Evolutionary conservation across 768 basidiomycete genomes (phyloP).

Genomic region (Amanita polypyramis): DNA sequence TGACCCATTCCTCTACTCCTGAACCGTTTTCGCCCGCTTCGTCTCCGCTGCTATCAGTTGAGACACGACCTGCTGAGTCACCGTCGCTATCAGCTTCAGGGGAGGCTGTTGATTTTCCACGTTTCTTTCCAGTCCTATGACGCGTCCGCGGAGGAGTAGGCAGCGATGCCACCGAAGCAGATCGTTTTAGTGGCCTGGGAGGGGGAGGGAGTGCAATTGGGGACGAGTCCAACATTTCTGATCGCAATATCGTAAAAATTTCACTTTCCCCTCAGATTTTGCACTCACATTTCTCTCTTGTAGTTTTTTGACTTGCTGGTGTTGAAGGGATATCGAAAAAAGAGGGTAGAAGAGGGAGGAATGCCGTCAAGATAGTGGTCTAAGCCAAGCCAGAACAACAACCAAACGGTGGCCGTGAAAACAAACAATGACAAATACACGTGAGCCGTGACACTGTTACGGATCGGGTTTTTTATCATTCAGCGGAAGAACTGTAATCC

Average conservation of each 20-base stretch:
- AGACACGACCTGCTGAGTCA: conserved; percentile 25
- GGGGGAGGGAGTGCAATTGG: conserved; percentile 21
- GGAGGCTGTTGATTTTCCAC: conserved; percentile 30
- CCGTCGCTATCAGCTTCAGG: conserved; percentile 31
- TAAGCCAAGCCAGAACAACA: background rate
- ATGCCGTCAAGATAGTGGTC: background rate
- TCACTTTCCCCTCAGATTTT: background rate
- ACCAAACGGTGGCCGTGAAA: background rate
- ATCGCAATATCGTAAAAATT: too few species aligned
- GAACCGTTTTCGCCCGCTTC: conserved; percentile 17
- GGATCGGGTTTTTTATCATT: too few species aligned
- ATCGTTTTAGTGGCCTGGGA: conserved; percentile 43
- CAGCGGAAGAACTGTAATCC: too few species aligned
- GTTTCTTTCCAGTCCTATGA: conserved; percentile 29
- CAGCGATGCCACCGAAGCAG: conserved; percentile 51
- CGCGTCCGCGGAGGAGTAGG: conserved; percentile 58
- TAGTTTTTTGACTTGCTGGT: background rate
- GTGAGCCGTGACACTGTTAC: too few species aligned
- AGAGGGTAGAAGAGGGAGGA: background rate
- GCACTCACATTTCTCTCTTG: background rate
- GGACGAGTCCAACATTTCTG: conserved; percentile 22
- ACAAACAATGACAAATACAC: background rate
- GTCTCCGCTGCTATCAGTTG: conserved; percentile 12
- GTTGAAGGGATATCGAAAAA: background rate
- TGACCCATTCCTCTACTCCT: conserved; percentile 13